Evolutionary conservation across 2,329 filamentous ascomycete genomes (phyloP).

Genomic region (Cladosporium sp.): DNA sequence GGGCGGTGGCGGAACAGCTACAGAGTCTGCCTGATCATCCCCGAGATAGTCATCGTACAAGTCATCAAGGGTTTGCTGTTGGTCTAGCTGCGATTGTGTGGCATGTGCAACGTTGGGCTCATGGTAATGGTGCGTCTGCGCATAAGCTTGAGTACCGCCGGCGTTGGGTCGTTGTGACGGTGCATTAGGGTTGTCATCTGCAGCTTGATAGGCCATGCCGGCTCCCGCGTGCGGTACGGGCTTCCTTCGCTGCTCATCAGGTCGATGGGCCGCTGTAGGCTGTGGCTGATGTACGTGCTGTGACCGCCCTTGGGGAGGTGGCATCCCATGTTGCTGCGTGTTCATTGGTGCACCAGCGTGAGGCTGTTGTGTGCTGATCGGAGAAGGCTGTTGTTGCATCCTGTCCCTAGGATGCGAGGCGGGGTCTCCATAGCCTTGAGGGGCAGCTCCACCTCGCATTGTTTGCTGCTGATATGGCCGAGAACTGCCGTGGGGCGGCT

Average conservation of each 20-base stretch:
- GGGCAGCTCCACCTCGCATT: neutral
- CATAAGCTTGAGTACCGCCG: neutral
- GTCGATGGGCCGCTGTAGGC: neutral
- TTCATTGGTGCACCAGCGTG: neutral
- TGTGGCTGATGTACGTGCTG: neutral
- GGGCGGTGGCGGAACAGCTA: conserved; percentile 14
- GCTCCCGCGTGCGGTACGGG: neutral
- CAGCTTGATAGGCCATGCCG: neutral
- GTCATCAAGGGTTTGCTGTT: conserved; percentile 41
- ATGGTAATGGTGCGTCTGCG: neutral
- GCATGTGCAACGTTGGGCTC: neutral
- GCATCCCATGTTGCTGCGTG: neutral
- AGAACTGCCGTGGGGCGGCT: neutral
- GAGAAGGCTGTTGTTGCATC: neutral
- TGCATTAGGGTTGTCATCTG: neutral
- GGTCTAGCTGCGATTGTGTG: conserved; percentile 4
- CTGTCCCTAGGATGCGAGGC: neutral
- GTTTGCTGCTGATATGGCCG: neutral
- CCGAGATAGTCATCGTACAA: conserved; percentile 46
- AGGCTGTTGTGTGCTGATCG: neutral
- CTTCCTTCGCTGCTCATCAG: neutral
- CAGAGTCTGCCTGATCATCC: conserved; percentile 13
- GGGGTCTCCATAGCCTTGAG: neutral
- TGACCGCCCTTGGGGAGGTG: neutral
- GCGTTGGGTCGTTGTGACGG: neutral